phyloP scores from a whole-genome alignment of 2,329 filamentous ascomycete species.

The Fusarium kyushuense region DNA sequence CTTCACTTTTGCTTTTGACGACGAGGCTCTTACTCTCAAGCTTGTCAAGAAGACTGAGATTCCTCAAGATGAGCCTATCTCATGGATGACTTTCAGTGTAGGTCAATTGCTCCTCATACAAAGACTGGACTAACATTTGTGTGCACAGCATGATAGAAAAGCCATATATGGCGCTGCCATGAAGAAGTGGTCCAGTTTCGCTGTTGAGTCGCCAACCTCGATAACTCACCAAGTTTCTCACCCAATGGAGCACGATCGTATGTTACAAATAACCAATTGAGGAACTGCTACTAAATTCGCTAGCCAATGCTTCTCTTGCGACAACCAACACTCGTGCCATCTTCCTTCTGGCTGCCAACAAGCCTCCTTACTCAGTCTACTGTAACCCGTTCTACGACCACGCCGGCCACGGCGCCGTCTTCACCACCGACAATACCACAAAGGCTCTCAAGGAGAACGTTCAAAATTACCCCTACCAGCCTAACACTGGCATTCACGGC shows the following conservation, averaged over 20 bases:
- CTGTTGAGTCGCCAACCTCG: slow-evolving; percentile 78
- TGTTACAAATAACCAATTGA: slow-evolving; percentile 46
- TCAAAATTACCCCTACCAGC: slow-evolving; percentile 79
- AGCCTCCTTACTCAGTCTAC: slow-evolving; percentile 85
- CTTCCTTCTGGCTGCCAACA: slow-evolving; percentile 83
- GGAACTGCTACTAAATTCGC: slow-evolving; percentile 7
- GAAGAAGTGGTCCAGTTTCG: slow-evolving; percentile 92
- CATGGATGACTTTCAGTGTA: slow-evolving; percentile 93
- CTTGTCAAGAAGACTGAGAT: slow-evolving; percentile 85
- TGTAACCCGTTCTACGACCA: slow-evolving; percentile 92
- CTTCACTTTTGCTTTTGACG: slow-evolving; percentile 89
- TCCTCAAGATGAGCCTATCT: slow-evolving; percentile 86
- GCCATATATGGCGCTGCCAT: slow-evolving; percentile 90
- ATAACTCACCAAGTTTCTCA: slow-evolving; percentile 82
- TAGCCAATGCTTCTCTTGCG: slow-evolving; percentile 74
- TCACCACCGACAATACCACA: slow-evolving; percentile 65
- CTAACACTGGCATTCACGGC: slow-evolving; percentile 79
- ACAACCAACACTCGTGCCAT: slow-evolving; percentile 89
- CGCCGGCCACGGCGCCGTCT: slow-evolving; percentile 84
- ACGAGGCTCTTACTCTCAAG: slow-evolving; percentile 79
- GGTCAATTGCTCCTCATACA: slow-evolving; percentile 49
- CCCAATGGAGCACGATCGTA: slow-evolving; percentile 81
- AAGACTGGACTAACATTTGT: not conserved
- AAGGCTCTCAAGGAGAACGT: slow-evolving; percentile 73
- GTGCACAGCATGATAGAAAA: slow-evolving; percentile 77